A percentile compares a stretch with the other conserved stretches of the same genome.
Evolutionary conservation across 345 rosid genomes (phyloP).

Genomic region (Anacardium occidentale): DNA sequence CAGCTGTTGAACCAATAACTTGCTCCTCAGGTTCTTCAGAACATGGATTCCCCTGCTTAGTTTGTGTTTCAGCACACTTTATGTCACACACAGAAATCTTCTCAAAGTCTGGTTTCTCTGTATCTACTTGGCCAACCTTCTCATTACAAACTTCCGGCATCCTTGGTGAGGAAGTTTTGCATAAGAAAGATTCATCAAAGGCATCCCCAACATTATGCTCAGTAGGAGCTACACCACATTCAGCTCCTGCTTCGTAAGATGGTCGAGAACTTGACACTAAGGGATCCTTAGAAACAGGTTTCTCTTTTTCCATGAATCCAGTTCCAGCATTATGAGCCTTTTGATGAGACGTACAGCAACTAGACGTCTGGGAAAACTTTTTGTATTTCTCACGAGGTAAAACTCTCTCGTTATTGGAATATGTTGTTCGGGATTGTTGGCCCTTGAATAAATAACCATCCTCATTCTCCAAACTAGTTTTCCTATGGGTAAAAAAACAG

Average conservation of each 20-base stretch:
- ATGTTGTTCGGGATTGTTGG: constrained; percentile 22
- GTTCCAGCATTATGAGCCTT: constrained; percentile 21
- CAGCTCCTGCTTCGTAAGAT: constrained; percentile 18
- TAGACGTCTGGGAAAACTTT: constrained; percentile 5
- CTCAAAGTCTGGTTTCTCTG: constrained; percentile 5
- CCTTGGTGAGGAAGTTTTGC: constrained; percentile 17
- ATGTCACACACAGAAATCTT: constrained; percentile 16
- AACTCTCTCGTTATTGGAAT: constrained; percentile 26
- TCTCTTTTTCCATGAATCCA: constrained; percentile 19
- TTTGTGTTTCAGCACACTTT: constrained; percentile 23
- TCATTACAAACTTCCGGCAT: constrained; percentile 16
- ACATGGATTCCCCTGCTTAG: constrained; percentile 22
- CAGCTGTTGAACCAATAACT: constrained; percentile 23
- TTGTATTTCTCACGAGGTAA: constrained; percentile 11
- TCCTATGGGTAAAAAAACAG: constrained; percentile 8
- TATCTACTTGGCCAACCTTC: constrained; percentile 9
- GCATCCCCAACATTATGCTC: constrained; percentile 6
- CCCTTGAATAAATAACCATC: constrained; percentile 20
- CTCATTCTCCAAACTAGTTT: constrained; percentile 9
- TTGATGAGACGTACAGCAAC: constrained; percentile 18
- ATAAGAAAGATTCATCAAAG: constrained; percentile 21
- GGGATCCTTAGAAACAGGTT: constrained; percentile 15
- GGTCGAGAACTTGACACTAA: constrained; percentile 2
- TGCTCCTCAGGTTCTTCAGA: constrained; percentile 20
- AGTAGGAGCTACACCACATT: constrained; percentile 20